phyloP scores from a whole-genome alignment of 495 filamentous ascomycete genomes.

The Pyrenopolyporus hunteri region DNA sequence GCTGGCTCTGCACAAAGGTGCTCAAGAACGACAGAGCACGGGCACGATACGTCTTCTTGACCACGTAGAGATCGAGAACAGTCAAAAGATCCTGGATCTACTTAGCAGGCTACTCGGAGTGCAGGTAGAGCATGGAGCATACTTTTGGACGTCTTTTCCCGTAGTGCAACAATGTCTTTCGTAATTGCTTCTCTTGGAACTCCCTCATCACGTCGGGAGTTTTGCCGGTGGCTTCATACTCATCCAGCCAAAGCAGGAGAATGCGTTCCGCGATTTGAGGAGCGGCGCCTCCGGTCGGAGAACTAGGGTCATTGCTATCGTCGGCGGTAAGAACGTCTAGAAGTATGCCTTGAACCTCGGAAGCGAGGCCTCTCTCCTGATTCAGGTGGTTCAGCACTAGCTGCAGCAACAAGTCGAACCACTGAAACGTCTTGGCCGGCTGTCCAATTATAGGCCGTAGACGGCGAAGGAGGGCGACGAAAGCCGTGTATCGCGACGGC shows the following conservation, averaged over 20 bases:
- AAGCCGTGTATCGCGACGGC: constrained; percentile 62
- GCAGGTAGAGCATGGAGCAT: constrained; percentile 11
- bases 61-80: constrained; percentile 63
- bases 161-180: constrained; percentile 60
- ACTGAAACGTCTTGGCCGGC: constrained; percentile 60
- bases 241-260: constrained; percentile 64
- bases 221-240: constrained; percentile 52
- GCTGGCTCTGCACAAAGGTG: constrained; percentile 68
- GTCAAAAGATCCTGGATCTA: constrained; percentile 62
- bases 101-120: constrained; percentile 26
- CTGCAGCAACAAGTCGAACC: constrained; percentile 71
- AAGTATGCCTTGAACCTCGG: constrained; percentile 63
- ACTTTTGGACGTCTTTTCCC: constrained; percentile 73
- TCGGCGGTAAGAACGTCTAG: constrained; percentile 64
- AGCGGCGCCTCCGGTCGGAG: constrained; percentile 47
- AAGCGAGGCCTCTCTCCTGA: constrained; percentile 62
- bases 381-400: constrained; percentile 63
- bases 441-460: constrained; percentile 64
- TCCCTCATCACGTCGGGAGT: constrained; percentile 53
- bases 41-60: constrained; percentile 62
- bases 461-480: constrained; percentile 63
- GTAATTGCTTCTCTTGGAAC: constrained; percentile 60
- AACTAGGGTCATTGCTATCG: constrained; percentile 54
- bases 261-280: constrained; percentile 59
- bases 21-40: constrained; percentile 64